A percentile compares a stretch with the other conserved stretches of the same genome.
Conservation (phyloP, 2,329 filamentous ascomycete species). For the Sporothrix protearum region DNA sequence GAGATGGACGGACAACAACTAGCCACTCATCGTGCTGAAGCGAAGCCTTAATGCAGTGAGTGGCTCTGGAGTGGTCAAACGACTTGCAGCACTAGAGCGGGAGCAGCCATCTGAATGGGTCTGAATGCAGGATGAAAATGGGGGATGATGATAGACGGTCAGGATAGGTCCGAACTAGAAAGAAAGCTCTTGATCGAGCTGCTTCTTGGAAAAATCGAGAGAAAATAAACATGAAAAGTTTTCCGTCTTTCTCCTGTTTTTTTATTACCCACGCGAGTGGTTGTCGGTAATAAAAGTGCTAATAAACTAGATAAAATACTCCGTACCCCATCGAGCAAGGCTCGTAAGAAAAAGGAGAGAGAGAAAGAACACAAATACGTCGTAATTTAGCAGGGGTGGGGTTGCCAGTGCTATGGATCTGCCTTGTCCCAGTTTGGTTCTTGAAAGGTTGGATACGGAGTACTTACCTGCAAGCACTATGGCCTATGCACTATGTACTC, state of each 20-base stretch:
- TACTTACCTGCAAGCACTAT: neutral
- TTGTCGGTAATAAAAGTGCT: conserved; percentile 6
- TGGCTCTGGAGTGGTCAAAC: conserved; percentile 34
- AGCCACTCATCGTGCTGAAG: conserved; percentile 41
- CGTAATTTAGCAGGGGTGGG: conserved; percentile 12
- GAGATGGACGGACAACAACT: conserved; percentile 26
- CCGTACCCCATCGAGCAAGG: conserved; percentile 4
- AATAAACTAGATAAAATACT: conserved; percentile 17
- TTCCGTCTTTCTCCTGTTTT: neutral
- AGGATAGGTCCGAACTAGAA: neutral
- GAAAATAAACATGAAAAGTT: neutral
- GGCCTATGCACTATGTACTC: conserved; percentile 5
- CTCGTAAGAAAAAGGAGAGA: conserved; percentile 13
- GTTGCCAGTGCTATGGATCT: conserved; percentile 22
- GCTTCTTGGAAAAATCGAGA: neutral
- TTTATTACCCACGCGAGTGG: conserved; percentile 13
- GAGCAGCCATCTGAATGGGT: conserved; percentile 17
- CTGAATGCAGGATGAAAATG: neutral
- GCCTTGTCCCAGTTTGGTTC: conserved; percentile 18
- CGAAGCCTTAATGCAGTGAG: conserved; percentile 38
- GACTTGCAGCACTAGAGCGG: conserved; percentile 36
- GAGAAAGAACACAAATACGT: conserved; percentile 11
- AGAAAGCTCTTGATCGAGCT: neutral
- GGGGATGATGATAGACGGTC: neutral
- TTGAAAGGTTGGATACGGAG: conserved; percentile 1